Base-by-base conservation (phyloP, 164 flowering plant genomes). In the Cinnamomum chago region DNA sequence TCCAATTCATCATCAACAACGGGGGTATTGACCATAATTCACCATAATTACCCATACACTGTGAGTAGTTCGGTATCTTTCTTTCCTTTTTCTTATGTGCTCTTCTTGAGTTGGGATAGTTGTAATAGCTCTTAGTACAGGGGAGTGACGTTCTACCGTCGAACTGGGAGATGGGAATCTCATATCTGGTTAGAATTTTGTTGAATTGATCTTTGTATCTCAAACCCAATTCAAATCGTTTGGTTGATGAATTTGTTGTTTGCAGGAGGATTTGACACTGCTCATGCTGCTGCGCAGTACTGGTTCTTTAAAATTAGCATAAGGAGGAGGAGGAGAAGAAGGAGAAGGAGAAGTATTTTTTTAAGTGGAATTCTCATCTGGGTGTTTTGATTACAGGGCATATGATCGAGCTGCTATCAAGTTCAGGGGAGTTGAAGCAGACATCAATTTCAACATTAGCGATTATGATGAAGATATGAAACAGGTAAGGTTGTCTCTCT, bases 111-210 rank as follows among this genome's bases (percentile, higher is more conserved):
- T n/a, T n/a, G n/a, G n/a, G n/a, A n/a, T n/a, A n/a, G n/a, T n/a
- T n/a, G n/a, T n/a, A 79, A 97, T 70, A 94, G 97, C 82, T 92
- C 97, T 3, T 94, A 94, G 84, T 94, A 91, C 75, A 77, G 97
- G 25, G 98, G 98, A 15, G 98, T 94, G 40, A 92, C 98, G 18
- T 94, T 94, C 76, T 94, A 94, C 75, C 81, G 98, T 70, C 77
- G 98, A 81, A 92, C 98, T 17, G 95, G 98, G 17, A 77, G 98
- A 76, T 93, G 98, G 97, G 98, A 94, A 76, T 94, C 98, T 2
- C 98, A 94, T 79, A 94, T 94, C 35, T 94, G 98, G 98, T 76
- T 68, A 27, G 70, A 1, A 3, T 28, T 22, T 30, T n/a, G 50
- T 33, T 27, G 52, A 72, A 60, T n/a, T 17, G 35, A 17, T 65